These are phyloP conservation scores for Eremomyces bilateralis DNA, from an alignment of 495 filamentous ascomycete genomes.

Conservation along the genomic window DNA sequence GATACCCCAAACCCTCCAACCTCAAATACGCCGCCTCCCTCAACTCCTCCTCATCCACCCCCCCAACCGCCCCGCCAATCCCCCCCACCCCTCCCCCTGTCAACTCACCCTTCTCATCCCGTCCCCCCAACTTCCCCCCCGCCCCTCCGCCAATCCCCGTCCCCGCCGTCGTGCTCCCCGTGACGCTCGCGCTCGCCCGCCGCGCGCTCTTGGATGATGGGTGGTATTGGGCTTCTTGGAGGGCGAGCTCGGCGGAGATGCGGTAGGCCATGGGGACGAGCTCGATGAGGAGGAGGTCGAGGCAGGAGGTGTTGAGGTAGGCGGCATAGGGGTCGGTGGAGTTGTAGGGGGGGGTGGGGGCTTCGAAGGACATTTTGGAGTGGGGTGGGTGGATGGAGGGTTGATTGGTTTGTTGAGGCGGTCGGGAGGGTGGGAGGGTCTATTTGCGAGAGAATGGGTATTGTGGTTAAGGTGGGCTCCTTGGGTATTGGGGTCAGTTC, in stretches of 20 bases:
- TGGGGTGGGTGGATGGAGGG: slow-evolving; percentile 3
- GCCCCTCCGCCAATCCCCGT: slow-evolving; percentile 16
- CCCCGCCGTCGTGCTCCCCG: slow-evolving; percentile 11
- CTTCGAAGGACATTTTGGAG: slow-evolving; percentile 52
- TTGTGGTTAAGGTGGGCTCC: no score
- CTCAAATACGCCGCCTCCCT: slow-evolving; percentile 65
- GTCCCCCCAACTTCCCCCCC: not conserved
- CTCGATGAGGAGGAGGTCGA: slow-evolving; percentile 90
- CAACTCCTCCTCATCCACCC: slow-evolving; percentile 53
- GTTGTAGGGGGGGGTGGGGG: slow-evolving; percentile 41
- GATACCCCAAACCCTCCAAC: slow-evolving; percentile 70
- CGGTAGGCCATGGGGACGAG: slow-evolving; percentile 87
- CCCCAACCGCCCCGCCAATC: slow-evolving; percentile 5
- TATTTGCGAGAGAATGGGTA: no score
- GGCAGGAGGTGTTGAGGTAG: slow-evolving; percentile 56
- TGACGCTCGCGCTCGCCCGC: slow-evolving; percentile 3
- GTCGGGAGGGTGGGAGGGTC: no score
- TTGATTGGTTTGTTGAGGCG: no score
- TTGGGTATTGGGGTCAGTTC: no score
- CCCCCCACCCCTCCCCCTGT: slow-evolving; percentile 3
- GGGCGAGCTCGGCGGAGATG: slow-evolving; percentile 33
- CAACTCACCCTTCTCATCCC: not conserved
- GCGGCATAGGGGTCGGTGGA: slow-evolving; percentile 54
- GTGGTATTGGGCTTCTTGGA: slow-evolving; percentile 9
- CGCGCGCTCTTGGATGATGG: slow-evolving; percentile 2